phyloP scores from a whole-genome alignment of 441 rosid genomes.

The Rhodomyrtus psidioides region DNA sequence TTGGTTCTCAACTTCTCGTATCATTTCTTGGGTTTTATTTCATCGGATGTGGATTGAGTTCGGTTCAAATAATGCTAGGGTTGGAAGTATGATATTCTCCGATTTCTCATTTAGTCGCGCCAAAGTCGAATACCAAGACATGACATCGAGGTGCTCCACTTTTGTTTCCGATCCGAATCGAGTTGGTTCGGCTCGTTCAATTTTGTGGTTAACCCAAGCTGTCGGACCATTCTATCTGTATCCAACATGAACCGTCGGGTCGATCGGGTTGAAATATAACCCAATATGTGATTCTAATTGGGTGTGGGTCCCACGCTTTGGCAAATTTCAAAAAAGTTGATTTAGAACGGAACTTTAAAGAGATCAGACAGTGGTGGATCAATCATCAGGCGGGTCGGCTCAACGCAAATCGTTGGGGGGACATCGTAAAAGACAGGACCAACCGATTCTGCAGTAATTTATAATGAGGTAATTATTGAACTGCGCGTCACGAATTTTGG shows the following conservation, averaged over 20 bases:
- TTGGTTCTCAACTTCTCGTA: not conserved
- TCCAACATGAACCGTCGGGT: not conserved
- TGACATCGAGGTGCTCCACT: not conserved
- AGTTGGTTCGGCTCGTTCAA: not conserved
- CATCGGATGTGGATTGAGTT: fast-evolving
- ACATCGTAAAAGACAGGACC: not conserved
- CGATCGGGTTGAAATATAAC: not conserved
- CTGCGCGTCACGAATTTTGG: not conserved
- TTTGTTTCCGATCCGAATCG: not conserved
- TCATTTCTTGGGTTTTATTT: not conserved
- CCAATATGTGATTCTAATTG: not conserved
- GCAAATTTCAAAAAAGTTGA: not conserved
- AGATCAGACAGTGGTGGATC: not conserved
- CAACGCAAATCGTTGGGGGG: not conserved
- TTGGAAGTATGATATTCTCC: not conserved
- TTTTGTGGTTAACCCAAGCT: not conserved
- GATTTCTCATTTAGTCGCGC: fast-evolving
- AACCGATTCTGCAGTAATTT: not conserved
- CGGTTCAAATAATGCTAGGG: not conserved
- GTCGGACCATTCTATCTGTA: not conserved
- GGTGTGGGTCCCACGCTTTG: not conserved
- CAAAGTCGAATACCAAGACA: not conserved
- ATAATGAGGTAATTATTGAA: not conserved
- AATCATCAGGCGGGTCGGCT: not conserved
- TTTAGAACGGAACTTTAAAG: not conserved